Evolutionary conservation across 257 asterid genomes (phyloP), one percentile per base, ranked within the genome.

Genomic region (Handroanthus guayacan): DNA sequence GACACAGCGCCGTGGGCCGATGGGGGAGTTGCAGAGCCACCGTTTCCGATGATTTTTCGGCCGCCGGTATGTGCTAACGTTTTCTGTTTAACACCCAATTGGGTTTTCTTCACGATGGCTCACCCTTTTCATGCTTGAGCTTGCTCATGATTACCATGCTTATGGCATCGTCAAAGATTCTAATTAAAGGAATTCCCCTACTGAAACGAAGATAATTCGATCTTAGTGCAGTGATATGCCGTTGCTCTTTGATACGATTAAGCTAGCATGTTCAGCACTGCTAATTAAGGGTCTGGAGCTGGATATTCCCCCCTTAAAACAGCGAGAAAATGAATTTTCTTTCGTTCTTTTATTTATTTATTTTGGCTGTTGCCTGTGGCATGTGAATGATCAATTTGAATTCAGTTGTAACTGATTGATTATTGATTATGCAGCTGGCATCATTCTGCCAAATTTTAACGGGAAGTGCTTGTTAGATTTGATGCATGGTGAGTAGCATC

Each of bases 401-500:
- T 58, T 68, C 38, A 17, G 6, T 55, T 67, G 3, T 54, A 17
- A 44, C 17, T 16, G 6, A 48, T 17, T 76, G 81, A 25, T 54
- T 67, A 37, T 43, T 77, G 48, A n/a, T 73, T 62, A 54, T 69
- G 77, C 78, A 69, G 63, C 41, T 9, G 56, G 79, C 80, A 41
- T 50, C 58, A 45, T 48, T 43, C 31, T 37, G 66, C 55, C 69
- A 71, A 18, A 57, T 54, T 66, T 20, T 36, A 54, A 56, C 3
- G 58, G 38, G 62, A 57, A 51, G 47, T 37, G 55, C 3, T 69
- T 25, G 61, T 66, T 61, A 25, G 43, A 10, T 71, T 78, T 60
- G 71, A 84, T 71, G 78, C 48, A 10, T 71, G 62, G 39, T 18
- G 44, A 71, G 34, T 68, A 55, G 83, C 62, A 50, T 71, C 62